phyloP scores from a whole-genome alignment of 495 filamentous ascomycete genomes.

The Lineolata rhizophorae region DNA sequence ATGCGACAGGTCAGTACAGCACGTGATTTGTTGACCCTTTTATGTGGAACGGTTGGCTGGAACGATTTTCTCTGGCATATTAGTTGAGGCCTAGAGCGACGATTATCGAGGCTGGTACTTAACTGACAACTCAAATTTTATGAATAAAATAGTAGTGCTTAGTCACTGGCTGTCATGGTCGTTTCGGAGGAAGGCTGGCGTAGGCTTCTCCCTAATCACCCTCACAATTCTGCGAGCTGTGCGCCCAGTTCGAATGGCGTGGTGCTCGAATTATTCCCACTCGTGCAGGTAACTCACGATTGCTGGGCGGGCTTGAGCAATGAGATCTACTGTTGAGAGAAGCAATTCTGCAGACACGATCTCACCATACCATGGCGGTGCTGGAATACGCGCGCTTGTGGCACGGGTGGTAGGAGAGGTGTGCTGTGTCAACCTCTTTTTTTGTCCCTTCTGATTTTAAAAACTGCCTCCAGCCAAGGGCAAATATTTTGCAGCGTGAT shows the following conservation, averaged over 20 bases:
- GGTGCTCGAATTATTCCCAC: conserved; percentile 28
- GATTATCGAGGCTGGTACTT: background rate
- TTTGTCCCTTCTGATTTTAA: too few species aligned
- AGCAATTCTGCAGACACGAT: conserved; percentile 43
- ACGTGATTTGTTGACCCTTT: background rate
- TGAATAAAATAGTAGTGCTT: background rate
- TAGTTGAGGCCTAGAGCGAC: background rate
- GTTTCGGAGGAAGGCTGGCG: conserved; percentile 1
- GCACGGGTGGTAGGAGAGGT: background rate
- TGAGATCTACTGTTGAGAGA: conserved; percentile 40
- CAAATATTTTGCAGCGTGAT: too few species aligned
- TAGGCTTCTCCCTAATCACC: conserved; percentile 5
- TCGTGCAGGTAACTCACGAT: conserved; percentile 39
- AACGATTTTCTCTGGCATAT: background rate
- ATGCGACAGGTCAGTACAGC: too few species aligned
- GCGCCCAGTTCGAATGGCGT: conserved; percentile 40
- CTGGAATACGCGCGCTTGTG: background rate
- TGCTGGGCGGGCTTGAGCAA: conserved; percentile 34
- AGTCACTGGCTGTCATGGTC: background rate
- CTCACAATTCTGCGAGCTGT: conserved; percentile 3
- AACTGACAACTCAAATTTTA: background rate
- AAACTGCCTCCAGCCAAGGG: too few species aligned
- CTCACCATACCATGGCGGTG: conserved; percentile 36
- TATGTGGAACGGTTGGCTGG: background rate
- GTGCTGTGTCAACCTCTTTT: background rate